phyloP scores from a whole-genome alignment of 192 early-diverging fungal species.

The Coemansia sp. region DNA sequence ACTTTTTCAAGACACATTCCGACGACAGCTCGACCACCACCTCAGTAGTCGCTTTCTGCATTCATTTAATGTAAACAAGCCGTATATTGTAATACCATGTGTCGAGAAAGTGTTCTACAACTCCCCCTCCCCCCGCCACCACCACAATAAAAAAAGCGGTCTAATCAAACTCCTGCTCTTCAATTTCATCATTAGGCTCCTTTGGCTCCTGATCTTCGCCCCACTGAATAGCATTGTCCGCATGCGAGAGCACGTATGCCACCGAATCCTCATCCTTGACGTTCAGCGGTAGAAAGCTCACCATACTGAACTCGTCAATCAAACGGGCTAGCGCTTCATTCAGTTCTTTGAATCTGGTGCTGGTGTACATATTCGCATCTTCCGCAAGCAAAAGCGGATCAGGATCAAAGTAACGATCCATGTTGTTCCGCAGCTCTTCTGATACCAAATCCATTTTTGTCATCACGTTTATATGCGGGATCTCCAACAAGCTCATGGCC shows the following conservation, averaged over 20 bases:
- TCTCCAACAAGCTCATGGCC: conserved; percentile 94
- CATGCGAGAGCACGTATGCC: conserved; percentile 78
- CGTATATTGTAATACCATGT: not conserved
- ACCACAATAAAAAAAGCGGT: not conserved
- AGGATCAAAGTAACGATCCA: conserved; percentile 86
- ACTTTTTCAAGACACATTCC: conserved; percentile 8
- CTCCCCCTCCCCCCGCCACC: too few species aligned
- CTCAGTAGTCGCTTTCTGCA: not conserved
- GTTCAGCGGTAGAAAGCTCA: conserved; percentile 91
- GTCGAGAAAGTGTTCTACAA: not conserved
- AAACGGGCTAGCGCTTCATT: conserved; percentile 89
- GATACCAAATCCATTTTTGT: conserved; percentile 94
- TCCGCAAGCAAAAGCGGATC: conserved; percentile 86
- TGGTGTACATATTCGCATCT: conserved; percentile 74
- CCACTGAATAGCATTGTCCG: conserved; percentile 96
- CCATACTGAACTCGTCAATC: conserved; percentile 98
- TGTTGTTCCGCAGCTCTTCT: conserved; percentile 60
- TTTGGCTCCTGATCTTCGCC: conserved; percentile 97
- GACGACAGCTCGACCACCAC: conserved; percentile 30
- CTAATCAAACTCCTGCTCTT: conserved; percentile 26
- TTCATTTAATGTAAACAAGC: not conserved
- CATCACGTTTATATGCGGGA: conserved; percentile 98
- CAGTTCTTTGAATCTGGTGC: conserved; percentile 77
- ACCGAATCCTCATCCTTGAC: conserved; percentile 94
- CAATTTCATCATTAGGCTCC: conserved; percentile 58